Conservation (phyloP, 176 grass and related monocot genomes). For the Zea luxurians region DNA sequence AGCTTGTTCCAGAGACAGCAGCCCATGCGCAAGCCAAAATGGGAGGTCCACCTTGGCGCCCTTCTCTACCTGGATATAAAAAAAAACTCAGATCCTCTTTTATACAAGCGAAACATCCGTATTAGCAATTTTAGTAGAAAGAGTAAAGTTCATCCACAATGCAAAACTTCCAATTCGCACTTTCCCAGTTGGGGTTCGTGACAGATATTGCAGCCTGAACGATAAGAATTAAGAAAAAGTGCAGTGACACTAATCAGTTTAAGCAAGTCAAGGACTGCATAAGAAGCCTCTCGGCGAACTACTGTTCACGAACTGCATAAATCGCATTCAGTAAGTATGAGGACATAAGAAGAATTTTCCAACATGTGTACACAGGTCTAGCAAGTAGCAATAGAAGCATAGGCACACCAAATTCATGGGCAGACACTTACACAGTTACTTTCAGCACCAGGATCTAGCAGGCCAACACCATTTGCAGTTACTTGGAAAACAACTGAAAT, state of each 20-base stretch:
- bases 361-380: not conserved
- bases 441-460: slow-evolving; percentile 79
- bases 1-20: slow-evolving; percentile 64
- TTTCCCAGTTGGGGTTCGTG: not conserved
- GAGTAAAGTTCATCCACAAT: not conserved
- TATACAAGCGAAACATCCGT: not conserved
- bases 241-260: not conserved
- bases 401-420: not conserved
- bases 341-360: not conserved
- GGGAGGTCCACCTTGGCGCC: slow-evolving; percentile 85
- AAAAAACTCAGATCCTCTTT: not conserved
- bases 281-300: not conserved
- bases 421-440: slow-evolving; percentile 56
- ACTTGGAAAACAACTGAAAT: no score
- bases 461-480: slow-evolving; percentile 30
- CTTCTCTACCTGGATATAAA: slow-evolving; percentile 64
- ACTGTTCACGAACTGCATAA: not conserved
- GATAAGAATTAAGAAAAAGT: not conserved
- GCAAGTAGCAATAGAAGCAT: not conserved
- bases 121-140: not conserved
- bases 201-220: not conserved
- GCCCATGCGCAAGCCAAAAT: slow-evolving; percentile 76
- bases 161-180: not conserved
- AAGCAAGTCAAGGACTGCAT: not conserved
- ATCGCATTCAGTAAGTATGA: not conserved